Percentiles rank a stretch among this genome's conserved stretches.
These are phyloP conservation scores for Didymella keratinophila DNA, from an alignment of 2,329 filamentous ascomycete species.

Conservation along the genomic window DNA sequence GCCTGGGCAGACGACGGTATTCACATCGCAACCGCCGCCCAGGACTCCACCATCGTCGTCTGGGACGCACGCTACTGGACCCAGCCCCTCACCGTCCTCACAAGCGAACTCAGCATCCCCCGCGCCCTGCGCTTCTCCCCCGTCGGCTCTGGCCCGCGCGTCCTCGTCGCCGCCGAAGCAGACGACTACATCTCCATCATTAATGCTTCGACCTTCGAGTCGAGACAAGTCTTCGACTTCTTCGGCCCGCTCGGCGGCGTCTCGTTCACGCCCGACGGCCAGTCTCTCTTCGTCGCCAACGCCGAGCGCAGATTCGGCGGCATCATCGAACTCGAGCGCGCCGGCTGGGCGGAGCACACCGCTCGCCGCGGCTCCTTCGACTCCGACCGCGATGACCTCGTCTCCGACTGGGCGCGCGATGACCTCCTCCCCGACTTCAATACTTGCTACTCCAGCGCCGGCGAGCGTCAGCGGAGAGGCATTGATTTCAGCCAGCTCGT, in stretches of 20 bases:
- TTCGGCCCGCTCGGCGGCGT: constrained; percentile 79
- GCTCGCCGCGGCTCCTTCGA: constrained; percentile 14
- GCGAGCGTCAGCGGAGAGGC: constrained; percentile 33
- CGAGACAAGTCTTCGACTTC: constrained; percentile 75
- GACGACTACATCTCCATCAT: constrained; percentile 77
- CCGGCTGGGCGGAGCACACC: constrained; percentile 37
- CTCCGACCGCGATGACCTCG: constrained; percentile 19
- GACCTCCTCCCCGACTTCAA: constrained; percentile 25
- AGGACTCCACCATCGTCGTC: constrained; percentile 75
- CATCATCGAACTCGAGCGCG: constrained; percentile 67
- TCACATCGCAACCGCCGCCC: constrained; percentile 78
- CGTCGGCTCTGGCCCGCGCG: constrained; percentile 69
- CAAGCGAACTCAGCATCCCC: constrained; percentile 72
- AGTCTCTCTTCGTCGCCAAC: constrained; percentile 73
- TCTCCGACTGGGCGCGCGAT: constrained; percentile 40
- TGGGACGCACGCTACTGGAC: constrained; percentile 79
- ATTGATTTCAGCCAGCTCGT: constrained; percentile 37
- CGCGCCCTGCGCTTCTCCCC: constrained; percentile 77
- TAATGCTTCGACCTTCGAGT: constrained; percentile 68
- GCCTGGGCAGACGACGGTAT: constrained; percentile 82
- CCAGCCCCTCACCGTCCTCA: constrained; percentile 62
- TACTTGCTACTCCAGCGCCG: constrained; percentile 19
- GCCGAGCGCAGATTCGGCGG: constrained; percentile 72
- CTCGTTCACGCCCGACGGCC: constrained; percentile 70
- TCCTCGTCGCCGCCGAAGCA: constrained; percentile 77